Percentiles rank a stretch among this genome's conserved stretches.
phyloP scores from a whole-genome alignment of 345 rosid genomes.

The Bruguiera parviflora region DNA sequence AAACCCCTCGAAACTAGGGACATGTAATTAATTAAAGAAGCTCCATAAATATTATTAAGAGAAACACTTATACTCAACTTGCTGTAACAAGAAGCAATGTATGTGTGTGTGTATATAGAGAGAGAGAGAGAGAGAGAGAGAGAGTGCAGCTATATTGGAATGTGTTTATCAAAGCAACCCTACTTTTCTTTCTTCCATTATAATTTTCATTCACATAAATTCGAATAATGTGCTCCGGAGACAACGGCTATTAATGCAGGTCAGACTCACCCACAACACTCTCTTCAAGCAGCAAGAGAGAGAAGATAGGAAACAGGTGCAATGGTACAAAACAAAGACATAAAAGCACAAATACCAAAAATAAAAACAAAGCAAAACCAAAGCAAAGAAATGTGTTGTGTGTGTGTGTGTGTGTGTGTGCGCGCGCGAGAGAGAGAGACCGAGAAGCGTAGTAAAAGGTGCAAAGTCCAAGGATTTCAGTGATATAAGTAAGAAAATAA shows the following conservation, averaged over 20 bases:
- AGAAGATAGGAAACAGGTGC: constrained; percentile 6
- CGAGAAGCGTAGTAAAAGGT: constrained; percentile 17
- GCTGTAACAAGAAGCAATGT: no score
- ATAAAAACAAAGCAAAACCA: background rate
- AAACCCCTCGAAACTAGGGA: no score
- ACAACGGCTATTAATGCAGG: constrained; percentile 73
- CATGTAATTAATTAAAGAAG: no score
- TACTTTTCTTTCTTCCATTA: no score
- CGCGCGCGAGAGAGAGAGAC: background rate
- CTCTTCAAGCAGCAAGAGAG: constrained; percentile 36
- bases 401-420: background rate
- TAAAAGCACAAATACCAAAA: constrained; percentile 15
- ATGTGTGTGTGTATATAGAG: no score
- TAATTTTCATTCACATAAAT: background rate
- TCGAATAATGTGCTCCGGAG: constrained; percentile 35
- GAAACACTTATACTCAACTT: no score
- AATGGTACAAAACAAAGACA: constrained; percentile 9
- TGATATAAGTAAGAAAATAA: constrained; percentile 34
- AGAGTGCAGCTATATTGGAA: no score
- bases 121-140: no score
- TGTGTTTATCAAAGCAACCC: no score
- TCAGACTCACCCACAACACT: constrained; percentile 58
- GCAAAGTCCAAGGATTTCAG: constrained; percentile 34
- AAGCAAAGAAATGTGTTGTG: constrained; percentile 1
- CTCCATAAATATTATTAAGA: no score